Base-by-base conservation (phyloP, 1,139 yeast species). In the Debaryomycetaceae sp. region DNA sequence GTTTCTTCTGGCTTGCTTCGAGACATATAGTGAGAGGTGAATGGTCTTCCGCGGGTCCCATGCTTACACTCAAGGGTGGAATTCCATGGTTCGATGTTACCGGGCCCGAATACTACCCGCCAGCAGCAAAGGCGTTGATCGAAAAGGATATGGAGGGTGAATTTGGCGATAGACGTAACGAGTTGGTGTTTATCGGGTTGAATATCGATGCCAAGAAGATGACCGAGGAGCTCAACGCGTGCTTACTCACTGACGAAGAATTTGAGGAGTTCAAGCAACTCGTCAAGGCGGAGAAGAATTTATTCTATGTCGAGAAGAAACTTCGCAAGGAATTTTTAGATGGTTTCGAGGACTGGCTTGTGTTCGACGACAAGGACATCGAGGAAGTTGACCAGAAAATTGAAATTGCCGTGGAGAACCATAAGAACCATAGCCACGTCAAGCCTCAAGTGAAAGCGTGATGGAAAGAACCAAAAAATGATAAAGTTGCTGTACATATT, bases 1-100 rank as follows among this genome's bases (percentile, higher is more conserved):
- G 73, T 0, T 65, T 63, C 39, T 53, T 67, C 35, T 67, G 73
- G 73, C 43, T 67, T n/a, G 72, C 73, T 3, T 52, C 70, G 3
- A 48, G 71, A 35, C 49, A 55, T 33, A 54, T 64, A 6, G 46
- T 58, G 23, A 49, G 66, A 39, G 71, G 71, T 14, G 71, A 65
- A 46, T 65, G 70, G 71, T 59, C 67, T 3, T 63, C 66, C 28
- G 71, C 72, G 1, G 71, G 72, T 3, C 49, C 62, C 1, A 64
- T 65, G 66, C 40, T 65, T 18, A 63, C 71, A 1, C 35, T 65
- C 17, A 56, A 50, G 29, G 71, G 69, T 6, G 71, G 71, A 3
- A 58, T 61, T 25, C 69, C 69, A 2, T 65, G 72, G 72, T 65
- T 64, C 44, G 59, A 53, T 4, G 61, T 61, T 6, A 44, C 59